Base-by-base conservation (phyloP, 169 alveolate genomes). In the Eimeria acervulina region DNA sequence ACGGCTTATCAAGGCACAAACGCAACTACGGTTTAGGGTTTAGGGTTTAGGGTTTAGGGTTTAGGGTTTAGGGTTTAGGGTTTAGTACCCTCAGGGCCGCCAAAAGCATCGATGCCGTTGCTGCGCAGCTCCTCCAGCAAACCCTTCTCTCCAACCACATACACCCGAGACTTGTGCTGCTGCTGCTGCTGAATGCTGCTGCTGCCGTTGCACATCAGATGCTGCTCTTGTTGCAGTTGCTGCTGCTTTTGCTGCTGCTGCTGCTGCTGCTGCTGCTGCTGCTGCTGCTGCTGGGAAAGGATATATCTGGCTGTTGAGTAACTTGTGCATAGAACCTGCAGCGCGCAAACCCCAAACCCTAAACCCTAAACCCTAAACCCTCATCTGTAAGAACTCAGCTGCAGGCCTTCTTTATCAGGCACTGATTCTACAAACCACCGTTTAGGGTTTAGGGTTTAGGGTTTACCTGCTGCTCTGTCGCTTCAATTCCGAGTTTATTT, bases 401-500 rank as follows among this genome's bases (percentile, higher is more conserved):
- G 13, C 42, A 28, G 1, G 80, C 42, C 80, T 28, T 3, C 7
- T 7, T n/a, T 13, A 7, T 26, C 42, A n/a, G 80, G 42, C 42
- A 12, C 47, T n/a, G n/a, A 28, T n/a, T 12, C 15, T n/a, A 68
- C 26, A 68, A 21, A 0, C n/a, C 19, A 59, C 28, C n/a, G n/a
- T 4, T 59, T 59, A 59, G 26, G 68, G 68, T 2, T 2, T 68
- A 68, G 80, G 80, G 80, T 68, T 28, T 68, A 81, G 55, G 66
- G 33, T 42, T 44, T 76, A 90, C 89, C 83, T 90, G 95, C 13
- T 90, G 88, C 61, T 90, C 95, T 59, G 59, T 28, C 13, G 89
- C 87, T 2, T 15, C 38, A 31, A 90, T 85, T 44, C 98, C 98
- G 88, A 97, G 87, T 31, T 59, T 76, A 31, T 95, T 95, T 72